Percentiles rank a stretch among this genome's conserved stretches.
Conservation (phyloP, 768 basidiomycete genomes). For the Trametes villosa region DNA sequence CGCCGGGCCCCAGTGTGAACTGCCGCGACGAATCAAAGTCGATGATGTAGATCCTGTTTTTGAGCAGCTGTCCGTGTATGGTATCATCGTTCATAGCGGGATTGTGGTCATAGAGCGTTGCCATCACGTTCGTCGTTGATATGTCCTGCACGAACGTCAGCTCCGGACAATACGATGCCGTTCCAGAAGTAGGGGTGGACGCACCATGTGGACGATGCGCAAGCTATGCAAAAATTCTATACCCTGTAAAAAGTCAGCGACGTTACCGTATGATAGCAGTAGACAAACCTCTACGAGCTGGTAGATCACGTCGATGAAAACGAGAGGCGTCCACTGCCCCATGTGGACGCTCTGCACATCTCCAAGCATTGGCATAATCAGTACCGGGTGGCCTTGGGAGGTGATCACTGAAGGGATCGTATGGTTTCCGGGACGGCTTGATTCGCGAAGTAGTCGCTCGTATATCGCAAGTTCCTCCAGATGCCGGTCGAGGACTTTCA, state of each 20-base stretch:
- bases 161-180: no score
- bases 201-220: background rate
- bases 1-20: background rate
- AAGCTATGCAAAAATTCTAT: background rate
- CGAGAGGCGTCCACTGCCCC: background rate
- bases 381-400: background rate
- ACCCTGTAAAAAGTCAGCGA: background rate
- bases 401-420: background rate
- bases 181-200: background rate
- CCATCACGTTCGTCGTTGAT: background rate
- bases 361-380: conserved; percentile 1
- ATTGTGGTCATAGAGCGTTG: background rate
- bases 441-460: background rate
- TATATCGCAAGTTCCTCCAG: conserved; percentile 2
- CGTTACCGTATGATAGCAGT: background rate
- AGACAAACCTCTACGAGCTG: background rate
- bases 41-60: conserved; percentile 6
- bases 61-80: no score
- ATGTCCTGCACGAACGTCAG: background rate
- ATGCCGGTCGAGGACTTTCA: conserved; percentile 2
- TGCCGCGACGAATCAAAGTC: conserved; percentile 13
- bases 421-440: background rate
- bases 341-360: background rate
- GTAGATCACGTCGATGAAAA: no score
- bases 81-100: background rate